phyloP scores from a whole-genome alignment of 306 rosid species.

The Quercus variabilis region DNA sequence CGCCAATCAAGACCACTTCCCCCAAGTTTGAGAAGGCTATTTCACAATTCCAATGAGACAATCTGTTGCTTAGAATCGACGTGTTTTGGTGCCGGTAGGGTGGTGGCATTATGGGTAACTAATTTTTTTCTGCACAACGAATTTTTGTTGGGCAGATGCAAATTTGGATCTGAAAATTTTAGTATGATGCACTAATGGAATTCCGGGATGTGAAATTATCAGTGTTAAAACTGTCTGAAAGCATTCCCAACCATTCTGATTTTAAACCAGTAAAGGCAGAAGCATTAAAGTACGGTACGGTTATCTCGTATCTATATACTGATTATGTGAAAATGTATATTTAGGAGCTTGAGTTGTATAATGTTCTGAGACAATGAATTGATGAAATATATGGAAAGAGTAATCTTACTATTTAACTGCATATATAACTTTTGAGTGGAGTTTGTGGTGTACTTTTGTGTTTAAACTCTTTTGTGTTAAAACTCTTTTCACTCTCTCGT shows the following conservation, averaged over 20 bases:
- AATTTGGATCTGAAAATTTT: slow-evolving; percentile 24
- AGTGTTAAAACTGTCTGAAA: slow-evolving; percentile 20
- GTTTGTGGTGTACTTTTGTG: too few species aligned
- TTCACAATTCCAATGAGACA: slow-evolving; percentile 48
- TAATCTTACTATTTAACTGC: background rate
- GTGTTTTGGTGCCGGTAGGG: slow-evolving; percentile 25
- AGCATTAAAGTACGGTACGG: slow-evolving; percentile 24
- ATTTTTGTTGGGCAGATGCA: slow-evolving; percentile 17
- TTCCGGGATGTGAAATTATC: slow-evolving; percentile 18
- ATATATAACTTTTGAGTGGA: background rate
- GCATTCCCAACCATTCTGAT: slow-evolving; percentile 44
- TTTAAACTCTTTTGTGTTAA: accelerated
- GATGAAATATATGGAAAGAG: background rate
- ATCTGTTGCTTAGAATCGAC: slow-evolving; percentile 20
- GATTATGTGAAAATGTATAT: slow-evolving; percentile 49
- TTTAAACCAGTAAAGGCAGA: slow-evolving; percentile 41
- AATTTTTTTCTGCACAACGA: slow-evolving; percentile 15
- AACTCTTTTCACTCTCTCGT: too few species aligned
- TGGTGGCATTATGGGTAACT: slow-evolving; percentile 19
- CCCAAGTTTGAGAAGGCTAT: slow-evolving; percentile 43
- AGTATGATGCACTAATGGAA: slow-evolving; percentile 24
- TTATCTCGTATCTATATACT: slow-evolving; percentile 22
- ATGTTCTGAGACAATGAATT: slow-evolving; percentile 1
- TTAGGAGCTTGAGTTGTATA: slow-evolving; percentile 22
- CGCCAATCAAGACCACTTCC: slow-evolving; percentile 74